Evolutionary conservation across 2,329 filamentous ascomycete species (phyloP), one percentile per base, ranked within the genome.

Genomic region (Claviceps cyperi): DNA sequence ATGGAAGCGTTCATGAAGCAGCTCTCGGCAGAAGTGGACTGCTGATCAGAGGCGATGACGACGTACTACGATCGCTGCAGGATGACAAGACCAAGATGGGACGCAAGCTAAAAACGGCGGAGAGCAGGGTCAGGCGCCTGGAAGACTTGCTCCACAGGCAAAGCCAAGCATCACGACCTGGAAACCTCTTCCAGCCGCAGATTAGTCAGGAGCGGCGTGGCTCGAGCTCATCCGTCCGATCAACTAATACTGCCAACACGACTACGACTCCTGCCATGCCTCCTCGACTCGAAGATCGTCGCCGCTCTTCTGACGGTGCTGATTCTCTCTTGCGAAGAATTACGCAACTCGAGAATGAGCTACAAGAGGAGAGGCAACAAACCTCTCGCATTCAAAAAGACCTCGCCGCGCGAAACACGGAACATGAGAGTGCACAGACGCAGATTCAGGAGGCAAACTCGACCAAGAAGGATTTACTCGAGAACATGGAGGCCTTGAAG

Each of bases 131-230:
- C 15, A 81, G 91, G 37, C 86, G 92, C 54, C 72, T 98, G 1
- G 92, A 98, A 67, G 91, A 96, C 62, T 70, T 98, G 13, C 73
- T 97, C 14, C 92, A 98, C 67, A 81, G 90, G 51, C 89, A 95
- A 66, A 78, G 72, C 51, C 77, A 81, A 49, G 69, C 74, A 22
- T 75, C 71, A 8, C 71, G 78, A 17, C 74, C 73, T 5, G 75
- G 75, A 0, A 75, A 73, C 52, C 59, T 81, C 17, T 82, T 83
- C 51, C 74, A 77, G 50, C 60, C 67, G 5, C 68, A 69, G 5
- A 67, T 63, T 43, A 70, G 63, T 43, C 71, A 72, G 36, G 70
- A 76, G 35, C 71, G 74, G 39, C 71, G 67, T 39, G 74, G 73
- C 48, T 75, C 74, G 0, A 68, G 65, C 4, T 71, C 68, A 2